These are phyloP conservation scores for Stramenopiles sp. DNA, from an alignment of 352 stramenopile genomes.

Conservation along the genomic window DNA sequence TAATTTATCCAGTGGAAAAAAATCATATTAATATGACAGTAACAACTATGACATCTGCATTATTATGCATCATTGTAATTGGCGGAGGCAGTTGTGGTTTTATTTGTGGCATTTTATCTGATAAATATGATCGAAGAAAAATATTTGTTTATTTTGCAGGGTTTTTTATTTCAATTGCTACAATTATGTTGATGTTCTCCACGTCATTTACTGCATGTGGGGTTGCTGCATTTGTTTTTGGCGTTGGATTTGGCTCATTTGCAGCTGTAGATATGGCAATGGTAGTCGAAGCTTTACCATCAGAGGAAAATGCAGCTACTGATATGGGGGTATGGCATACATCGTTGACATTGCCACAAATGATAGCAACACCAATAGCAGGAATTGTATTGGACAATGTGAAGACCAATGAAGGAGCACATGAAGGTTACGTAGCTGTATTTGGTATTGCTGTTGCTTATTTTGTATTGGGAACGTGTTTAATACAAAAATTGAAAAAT, in stretches of 20 bases:
- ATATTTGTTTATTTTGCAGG: background rate
- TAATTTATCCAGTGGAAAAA: background rate
- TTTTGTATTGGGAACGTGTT: too few relatives aligned
- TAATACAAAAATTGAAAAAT: too few relatives aligned
- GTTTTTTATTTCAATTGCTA: background rate
- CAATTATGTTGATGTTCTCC: background rate
- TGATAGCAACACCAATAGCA: background rate
- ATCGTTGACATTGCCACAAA: background rate
- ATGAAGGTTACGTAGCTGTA: too few relatives aligned
- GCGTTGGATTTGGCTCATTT: background rate
- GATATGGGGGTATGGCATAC: conserved; percentile 7
- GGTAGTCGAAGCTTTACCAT: background rate
- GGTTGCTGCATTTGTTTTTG: background rate
- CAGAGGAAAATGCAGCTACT: background rate
- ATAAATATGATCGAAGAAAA: background rate
- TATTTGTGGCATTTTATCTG: background rate
- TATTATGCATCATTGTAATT: background rate
- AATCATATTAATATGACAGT: background rate
- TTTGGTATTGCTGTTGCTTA: too few relatives aligned
- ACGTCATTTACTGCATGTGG: background rate
- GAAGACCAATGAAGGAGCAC: too few relatives aligned
- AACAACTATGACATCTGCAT: background rate
- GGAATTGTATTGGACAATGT: background rate
- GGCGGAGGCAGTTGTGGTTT: background rate
- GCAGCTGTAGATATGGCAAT: background rate